Base-by-base conservation (phyloP, 257 asterid species). In the Cinchona pubescens region DNA sequence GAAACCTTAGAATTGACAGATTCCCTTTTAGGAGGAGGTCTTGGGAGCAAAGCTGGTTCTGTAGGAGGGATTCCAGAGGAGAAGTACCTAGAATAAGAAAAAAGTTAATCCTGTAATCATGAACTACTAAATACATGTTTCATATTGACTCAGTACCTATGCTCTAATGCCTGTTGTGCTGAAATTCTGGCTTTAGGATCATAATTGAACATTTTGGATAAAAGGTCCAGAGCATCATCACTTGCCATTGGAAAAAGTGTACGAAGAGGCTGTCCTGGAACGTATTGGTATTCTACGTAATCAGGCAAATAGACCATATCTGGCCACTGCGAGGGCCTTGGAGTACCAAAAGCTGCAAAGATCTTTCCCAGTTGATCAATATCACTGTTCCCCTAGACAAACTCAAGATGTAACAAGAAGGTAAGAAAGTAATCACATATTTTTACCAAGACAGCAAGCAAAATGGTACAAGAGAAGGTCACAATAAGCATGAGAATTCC, bases 351-450 rank as follows among this genome's bases (percentile, higher is more conserved):
- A 69, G 93, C 90, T 23, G 90, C 97, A 83, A 94, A 94, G 48
- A 94, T 94, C 88, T 94, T 94, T 67, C 99, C 99, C 59, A 94
- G 87, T 87, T 94, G 99, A 87, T 94, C 99, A 34, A 94, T 94
- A 75, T 94, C 99, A 75, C 96, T 94, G 77, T 83, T 89, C 69
- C 99, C 99, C 99, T 94, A 78, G 46, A 56, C 46, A 65, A 71
- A 55, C 6, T 56, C n/a, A 69, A 71, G 13, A 32, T 45, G 55
- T 40, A 25, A 70, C 42, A 61, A 23, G 7, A 30, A 40, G 46
- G 72, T 27, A 63, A 45, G 40, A 58, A 37, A 34, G 7, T 40
- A 37, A n/a, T n/a, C n/a, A n/a, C n/a, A n/a, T n/a, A n/a, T n/a
- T n/a, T 1, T 19, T 29, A 30, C 29, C 62, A 69, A 35, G 45